phyloP scores from a whole-genome alignment of 129 eudicot species.

The Helichrysum umbraculigerum region DNA sequence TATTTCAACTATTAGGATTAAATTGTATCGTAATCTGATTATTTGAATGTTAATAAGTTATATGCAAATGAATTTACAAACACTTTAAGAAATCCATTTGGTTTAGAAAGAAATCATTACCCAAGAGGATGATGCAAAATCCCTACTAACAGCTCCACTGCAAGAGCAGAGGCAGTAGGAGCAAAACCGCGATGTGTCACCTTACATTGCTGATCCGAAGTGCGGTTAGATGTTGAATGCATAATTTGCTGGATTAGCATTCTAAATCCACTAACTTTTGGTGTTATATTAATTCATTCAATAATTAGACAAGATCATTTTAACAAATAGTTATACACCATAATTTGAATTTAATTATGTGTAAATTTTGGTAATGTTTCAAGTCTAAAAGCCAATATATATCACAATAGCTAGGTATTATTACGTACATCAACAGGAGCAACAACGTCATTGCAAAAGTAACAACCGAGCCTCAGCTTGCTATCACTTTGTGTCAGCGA shows the following conservation, averaged over 20 bases:
- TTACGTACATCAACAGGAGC: conserved; percentile 85
- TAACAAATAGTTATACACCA: background rate
- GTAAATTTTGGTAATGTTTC: background rate
- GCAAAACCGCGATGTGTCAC: conserved; percentile 97
- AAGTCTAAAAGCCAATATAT: background rate
- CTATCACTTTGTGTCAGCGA: conserved; percentile 39
- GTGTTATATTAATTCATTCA: background rate
- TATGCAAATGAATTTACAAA: conserved; percentile 6
- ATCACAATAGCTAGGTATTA: background rate
- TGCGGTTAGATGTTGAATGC: conserved; percentile 93
- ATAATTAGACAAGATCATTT: background rate
- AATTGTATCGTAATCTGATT: background rate
- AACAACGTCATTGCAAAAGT: conserved; percentile 91
- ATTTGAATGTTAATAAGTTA: background rate
- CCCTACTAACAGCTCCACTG: conserved; percentile 89
- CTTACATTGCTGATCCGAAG: conserved; percentile 98
- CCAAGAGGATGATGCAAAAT: conserved; percentile 90
- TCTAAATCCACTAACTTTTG: background rate
- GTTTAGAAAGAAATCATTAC: conserved; percentile 32
- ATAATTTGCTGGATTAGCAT: conserved; percentile 10
- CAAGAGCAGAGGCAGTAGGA: conserved; percentile 92
- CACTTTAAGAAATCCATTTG: background rate
- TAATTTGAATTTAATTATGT: background rate
- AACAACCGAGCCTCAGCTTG: conserved; percentile 73
- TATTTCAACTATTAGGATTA: background rate